Percentiles rank a stretch among this genome's conserved stretches.
Evolutionary conservation across 2,329 filamentous ascomycete genomes (phyloP).

Genomic region (Cladophialophora exuberans): DNA sequence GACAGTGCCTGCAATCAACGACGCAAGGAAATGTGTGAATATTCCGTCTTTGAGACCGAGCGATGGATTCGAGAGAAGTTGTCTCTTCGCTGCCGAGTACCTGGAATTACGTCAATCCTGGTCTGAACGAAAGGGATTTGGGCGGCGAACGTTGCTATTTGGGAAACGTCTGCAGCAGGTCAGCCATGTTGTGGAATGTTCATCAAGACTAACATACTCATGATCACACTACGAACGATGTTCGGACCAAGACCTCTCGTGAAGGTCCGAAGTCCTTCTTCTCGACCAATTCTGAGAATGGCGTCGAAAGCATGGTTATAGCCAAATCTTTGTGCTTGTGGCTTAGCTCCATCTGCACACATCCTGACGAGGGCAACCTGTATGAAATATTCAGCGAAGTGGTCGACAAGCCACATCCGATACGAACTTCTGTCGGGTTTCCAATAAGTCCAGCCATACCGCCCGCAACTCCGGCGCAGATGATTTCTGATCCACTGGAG

Average conservation of each 20-base stretch:
- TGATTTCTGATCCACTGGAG: constrained; percentile 19
- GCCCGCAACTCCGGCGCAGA: constrained; percentile 22
- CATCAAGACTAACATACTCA: constrained; percentile 16
- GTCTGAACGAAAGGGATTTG: not conserved
- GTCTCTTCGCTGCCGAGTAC: constrained; percentile 27
- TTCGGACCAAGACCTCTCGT: constrained; percentile 24
- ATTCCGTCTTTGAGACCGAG: constrained; percentile 23
- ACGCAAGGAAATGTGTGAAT: constrained; percentile 25
- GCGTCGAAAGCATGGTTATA: constrained; percentile 25
- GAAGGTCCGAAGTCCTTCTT: constrained; percentile 25
- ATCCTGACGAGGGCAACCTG: constrained; percentile 26
- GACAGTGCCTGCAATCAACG: constrained; percentile 25
- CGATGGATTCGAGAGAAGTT: constrained; percentile 19
- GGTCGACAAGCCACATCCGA: not conserved
- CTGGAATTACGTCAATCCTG: constrained; percentile 8
- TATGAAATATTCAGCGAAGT: constrained; percentile 3
- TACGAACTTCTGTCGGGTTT: constrained; percentile 26
- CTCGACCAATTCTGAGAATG: constrained; percentile 21
- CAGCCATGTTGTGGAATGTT: not conserved
- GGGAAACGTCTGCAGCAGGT: constrained; percentile 20
- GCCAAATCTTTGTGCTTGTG: constrained; percentile 20
- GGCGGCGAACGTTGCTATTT: constrained; percentile 24
- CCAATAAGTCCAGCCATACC: constrained; percentile 24
- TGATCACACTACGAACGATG: constrained; percentile 27
- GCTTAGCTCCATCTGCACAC: constrained; percentile 27